A percentile compares a stretch with the other conserved stretches of the same genome.
These are phyloP conservation scores for Monilinia vaccinii-corymbosi DNA, from an alignment of 2,329 filamentous ascomycete species.

Conservation along the genomic window DNA sequence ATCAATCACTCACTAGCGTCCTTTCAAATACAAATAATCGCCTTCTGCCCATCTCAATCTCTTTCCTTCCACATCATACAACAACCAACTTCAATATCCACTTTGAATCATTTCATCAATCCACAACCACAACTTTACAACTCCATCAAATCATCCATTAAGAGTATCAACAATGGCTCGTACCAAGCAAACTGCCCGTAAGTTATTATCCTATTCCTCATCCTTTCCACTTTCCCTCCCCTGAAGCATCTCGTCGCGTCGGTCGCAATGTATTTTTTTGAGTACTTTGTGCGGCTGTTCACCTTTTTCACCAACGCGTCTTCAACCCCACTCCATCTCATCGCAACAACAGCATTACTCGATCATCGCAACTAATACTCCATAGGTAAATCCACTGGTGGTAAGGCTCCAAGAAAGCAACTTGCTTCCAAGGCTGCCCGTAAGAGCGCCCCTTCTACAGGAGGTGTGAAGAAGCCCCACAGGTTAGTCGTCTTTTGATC, in stretches of 20 bases:
- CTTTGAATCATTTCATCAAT: slow-evolving; percentile 15
- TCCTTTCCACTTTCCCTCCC: background rate
- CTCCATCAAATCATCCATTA: slow-evolving; percentile 3
- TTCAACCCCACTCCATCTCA: background rate
- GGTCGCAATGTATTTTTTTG: slow-evolving; percentile 23
- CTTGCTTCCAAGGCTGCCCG: slow-evolving; percentile 95
- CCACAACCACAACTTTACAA: slow-evolving; percentile 14
- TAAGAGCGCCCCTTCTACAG: slow-evolving; percentile 95
- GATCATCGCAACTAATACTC: slow-evolving; percentile 20
- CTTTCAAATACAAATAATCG: slow-evolving; percentile 28
- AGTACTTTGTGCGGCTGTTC: slow-evolving; percentile 15
- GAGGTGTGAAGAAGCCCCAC: slow-evolving; percentile 9
- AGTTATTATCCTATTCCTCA: background rate
- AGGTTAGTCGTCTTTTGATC: background rate
- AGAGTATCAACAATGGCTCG: slow-evolving; percentile 31
- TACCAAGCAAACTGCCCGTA: slow-evolving; percentile 29
- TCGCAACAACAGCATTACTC: background rate
- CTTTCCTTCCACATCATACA: slow-evolving; percentile 27
- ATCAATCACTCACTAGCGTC: slow-evolving; percentile 23
- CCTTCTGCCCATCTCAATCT: slow-evolving; percentile 25
- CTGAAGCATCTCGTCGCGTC: slow-evolving; percentile 6
- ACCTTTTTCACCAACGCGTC: slow-evolving; percentile 11
- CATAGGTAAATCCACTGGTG: slow-evolving; percentile 62
- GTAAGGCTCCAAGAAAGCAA: slow-evolving; percentile 84
- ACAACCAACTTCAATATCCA: slow-evolving; percentile 13